Percentiles rank a stretch among this genome's conserved stretches.
phyloP scores from a whole-genome alignment of 148 eudicot species.

The Rhododendron molle region DNA sequence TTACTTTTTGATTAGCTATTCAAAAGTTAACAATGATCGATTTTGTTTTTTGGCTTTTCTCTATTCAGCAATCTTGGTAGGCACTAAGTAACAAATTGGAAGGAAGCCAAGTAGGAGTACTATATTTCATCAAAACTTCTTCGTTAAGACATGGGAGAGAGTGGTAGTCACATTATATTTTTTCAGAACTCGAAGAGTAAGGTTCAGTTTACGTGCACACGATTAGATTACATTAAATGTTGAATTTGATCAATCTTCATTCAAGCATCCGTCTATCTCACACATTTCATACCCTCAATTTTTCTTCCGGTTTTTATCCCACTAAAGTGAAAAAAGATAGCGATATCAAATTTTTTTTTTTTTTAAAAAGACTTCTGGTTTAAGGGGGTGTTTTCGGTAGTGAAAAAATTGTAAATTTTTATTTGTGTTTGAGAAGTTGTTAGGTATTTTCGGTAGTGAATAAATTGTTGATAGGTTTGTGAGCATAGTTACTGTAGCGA shows the following conservation, averaged over 20 bases:
- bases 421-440: no score
- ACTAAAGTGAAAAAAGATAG: neutral
- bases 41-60: neutral
- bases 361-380: no score
- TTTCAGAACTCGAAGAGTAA: neutral
- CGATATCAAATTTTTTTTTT: no score
- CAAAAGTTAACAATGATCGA: neutral
- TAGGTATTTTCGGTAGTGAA: no score
- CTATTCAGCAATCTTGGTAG: neutral
- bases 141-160: neutral
- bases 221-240: neutral
- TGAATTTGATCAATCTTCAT: neutral
- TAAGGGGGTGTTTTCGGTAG: no score
- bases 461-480: no score
- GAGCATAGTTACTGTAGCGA: no score
- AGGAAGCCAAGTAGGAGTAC: neutral
- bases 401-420: no score
- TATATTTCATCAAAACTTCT: neutral
- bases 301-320: neutral
- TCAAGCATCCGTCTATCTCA: neutral
- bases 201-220: neutral
- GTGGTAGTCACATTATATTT: neutral
- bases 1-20: neutral
- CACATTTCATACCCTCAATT: neutral
- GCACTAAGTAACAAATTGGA: neutral